Conservation (phyloP, 2,329 filamentous ascomycete genomes). For the Neoscytalidium dimidiatum region DNA sequence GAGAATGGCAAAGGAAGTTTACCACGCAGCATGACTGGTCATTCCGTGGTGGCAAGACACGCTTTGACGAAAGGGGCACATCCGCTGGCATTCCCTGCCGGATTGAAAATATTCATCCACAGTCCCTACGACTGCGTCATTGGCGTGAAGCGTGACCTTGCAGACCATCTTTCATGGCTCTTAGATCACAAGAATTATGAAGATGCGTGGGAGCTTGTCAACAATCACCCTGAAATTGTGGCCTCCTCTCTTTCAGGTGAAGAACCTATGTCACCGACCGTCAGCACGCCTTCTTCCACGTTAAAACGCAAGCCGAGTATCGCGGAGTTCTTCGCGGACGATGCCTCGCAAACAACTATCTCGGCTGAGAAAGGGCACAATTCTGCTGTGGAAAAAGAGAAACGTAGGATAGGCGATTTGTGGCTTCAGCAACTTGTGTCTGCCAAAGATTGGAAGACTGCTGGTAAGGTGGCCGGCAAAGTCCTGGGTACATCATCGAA, state of each 20-base stretch:
- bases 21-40: constrained; percentile 23
- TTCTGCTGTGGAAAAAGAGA: constrained; percentile 79
- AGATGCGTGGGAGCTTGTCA: constrained; percentile 84
- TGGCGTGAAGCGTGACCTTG: constrained; percentile 80
- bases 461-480: constrained; percentile 78
- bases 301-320: constrained; percentile 36
- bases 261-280: constrained; percentile 36
- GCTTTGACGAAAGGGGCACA: constrained; percentile 36
- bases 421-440: constrained; percentile 88
- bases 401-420: constrained; percentile 84
- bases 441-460: constrained; percentile 71
- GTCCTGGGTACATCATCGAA: constrained; percentile 76
- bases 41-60: neutral
- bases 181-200: constrained; percentile 78
- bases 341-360: constrained; percentile 64
- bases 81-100: constrained; percentile 55
- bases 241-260: constrained; percentile 37
- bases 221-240: constrained; percentile 77
- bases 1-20: constrained; percentile 29
- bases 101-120: constrained; percentile 87
- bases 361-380: constrained; percentile 60
- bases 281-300: constrained; percentile 47
- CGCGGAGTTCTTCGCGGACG: constrained; percentile 73
- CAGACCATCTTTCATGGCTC: constrained; percentile 85
- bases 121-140: constrained; percentile 97